Evolutionary conservation across 345 rosid genomes (phyloP).

Genomic region (Nasturtium officinale): DNA sequence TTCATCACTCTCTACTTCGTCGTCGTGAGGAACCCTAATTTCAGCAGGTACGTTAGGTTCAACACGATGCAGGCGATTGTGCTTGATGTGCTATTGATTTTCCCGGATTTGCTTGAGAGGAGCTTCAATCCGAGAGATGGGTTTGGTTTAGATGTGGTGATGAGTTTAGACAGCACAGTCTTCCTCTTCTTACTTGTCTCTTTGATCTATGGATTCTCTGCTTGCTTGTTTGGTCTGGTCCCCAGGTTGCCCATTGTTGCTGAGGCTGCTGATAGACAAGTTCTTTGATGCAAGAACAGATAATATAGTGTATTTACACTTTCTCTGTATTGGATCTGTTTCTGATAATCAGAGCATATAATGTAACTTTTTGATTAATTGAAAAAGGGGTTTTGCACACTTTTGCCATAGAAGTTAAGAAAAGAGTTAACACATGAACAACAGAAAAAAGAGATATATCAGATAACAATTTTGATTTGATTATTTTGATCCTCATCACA

Average conservation of each 20-base stretch:
- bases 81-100: constrained; percentile 84
- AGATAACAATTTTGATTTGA: constrained; percentile 38
- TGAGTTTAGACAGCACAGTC: constrained; percentile 94
- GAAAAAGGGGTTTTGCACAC: constrained; percentile 3
- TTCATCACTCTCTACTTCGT: constrained; percentile 82
- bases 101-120: constrained; percentile 92
- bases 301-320: constrained; percentile 17
- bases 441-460: background rate
- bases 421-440: too few species aligned
- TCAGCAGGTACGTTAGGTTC: constrained; percentile 95
- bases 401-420: background rate
- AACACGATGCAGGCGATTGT: constrained; percentile 96
- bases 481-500: constrained; percentile 42
- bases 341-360: constrained; percentile 27
- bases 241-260: constrained; percentile 98
- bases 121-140: constrained; percentile 78
- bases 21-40: constrained; percentile 79
- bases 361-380: constrained; percentile 33
- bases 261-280: constrained; percentile 98
- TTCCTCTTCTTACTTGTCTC: constrained; percentile 85
- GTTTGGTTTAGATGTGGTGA: constrained; percentile 77
- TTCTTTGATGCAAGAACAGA: constrained; percentile 53
- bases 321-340: constrained; percentile 26
- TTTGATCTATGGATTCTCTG: constrained; percentile 80
- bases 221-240: constrained; percentile 80